Evolutionary conservation across 1,284 basidiomycete species (phyloP), one percentile per base, ranked within the genome.

Genomic region (Lentinula novae-zelandiae): DNA sequence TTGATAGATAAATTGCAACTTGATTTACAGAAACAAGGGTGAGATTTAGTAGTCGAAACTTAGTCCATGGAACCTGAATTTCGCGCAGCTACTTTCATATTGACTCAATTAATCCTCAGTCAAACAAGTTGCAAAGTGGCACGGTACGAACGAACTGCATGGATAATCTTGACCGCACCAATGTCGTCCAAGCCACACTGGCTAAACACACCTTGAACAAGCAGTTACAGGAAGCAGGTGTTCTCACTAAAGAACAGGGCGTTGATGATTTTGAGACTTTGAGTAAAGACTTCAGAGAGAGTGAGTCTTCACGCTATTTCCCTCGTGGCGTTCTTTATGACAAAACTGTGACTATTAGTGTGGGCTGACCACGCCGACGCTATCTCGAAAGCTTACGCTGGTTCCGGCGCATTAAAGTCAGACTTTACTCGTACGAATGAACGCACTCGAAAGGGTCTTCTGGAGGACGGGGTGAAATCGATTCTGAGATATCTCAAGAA

Each of bases 281-380:
- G 67, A 88, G 90, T 76, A 82, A 82, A 66, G 85, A 95, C 64
- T 96, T 97, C 78, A 85, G 96, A 70, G 91, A 95, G 73, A 82
- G 95, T 97, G 68, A 39, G 38, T 61, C 20, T n/a, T 13, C 6
- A 20, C 2, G 17, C 31, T 33, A 6, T 51, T 34, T 8, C 12
- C 34, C 13, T 20, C 34, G 9, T 22, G 10, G 31, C 12, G 27
- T n/a, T 53, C 57, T 49, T 34, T 13, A 59, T 12, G 52, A 53
- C n/a, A 27, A 27, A 33, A 53, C 15, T 6, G 12, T 9, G 20
- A 17, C 27, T 27, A 4, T 27, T 63, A 96, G 95, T 98, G 73
- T 99, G 97, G 97, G 92, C 97, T 20, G 93, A 99, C 71, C 96
- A 99, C 71, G 97, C 95, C 17, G 95, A 99, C 74, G 80, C 83